Base-by-base conservation (phyloP, 345 rosid genomes). In the Firmiana major region DNA sequence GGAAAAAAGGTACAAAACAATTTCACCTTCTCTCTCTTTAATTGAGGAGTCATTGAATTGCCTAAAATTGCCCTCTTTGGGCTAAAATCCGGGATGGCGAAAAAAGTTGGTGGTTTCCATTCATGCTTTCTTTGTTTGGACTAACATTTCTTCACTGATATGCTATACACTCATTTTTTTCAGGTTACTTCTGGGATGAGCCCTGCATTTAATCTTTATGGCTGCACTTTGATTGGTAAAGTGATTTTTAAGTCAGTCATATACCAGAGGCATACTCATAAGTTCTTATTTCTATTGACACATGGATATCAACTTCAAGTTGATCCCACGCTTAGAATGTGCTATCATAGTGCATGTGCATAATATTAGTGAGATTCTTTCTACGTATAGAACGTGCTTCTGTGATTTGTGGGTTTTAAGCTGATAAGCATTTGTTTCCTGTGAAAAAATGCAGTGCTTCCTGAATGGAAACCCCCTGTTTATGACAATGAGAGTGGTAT, bases 401-500 rank as follows among this genome's bases (percentile, higher is more conserved):
- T 71, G 17, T 53, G 13, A 38, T 28, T 70, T 51, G 21, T 63
- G 38, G 13, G 38, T 49, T 70, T 70, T 60, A 71, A 67, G 69
- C 60, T 54, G 79, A 42, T 31, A 12, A 48, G 12, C 53, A 24
- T n/a, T 75, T 36, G 7, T 63, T 26, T 71, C 57, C 72, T 76
- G 49, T 57, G 78, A 77, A 74, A 75, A 76, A 75, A 74, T 84
- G 83, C 88, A 94, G 97, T 94, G 73, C 97, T 94, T 77, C 84
- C 97, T 1, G 98, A 94, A 75, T 92, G 97, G 98, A 94, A 94
- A 83, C 97, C 97, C 63, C 95, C 97, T n/a, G 95, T 94, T 6
- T 94, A 94, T 84, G 97, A 94, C 78, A 94, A 94, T 49, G 84
- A 81, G 40, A 86, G 87, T 42, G 98, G 98, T 51, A 87, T 94